phyloP scores from a whole-genome alignment of 2,329 filamentous ascomycete species.

The Stemphylium vesicarium region DNA sequence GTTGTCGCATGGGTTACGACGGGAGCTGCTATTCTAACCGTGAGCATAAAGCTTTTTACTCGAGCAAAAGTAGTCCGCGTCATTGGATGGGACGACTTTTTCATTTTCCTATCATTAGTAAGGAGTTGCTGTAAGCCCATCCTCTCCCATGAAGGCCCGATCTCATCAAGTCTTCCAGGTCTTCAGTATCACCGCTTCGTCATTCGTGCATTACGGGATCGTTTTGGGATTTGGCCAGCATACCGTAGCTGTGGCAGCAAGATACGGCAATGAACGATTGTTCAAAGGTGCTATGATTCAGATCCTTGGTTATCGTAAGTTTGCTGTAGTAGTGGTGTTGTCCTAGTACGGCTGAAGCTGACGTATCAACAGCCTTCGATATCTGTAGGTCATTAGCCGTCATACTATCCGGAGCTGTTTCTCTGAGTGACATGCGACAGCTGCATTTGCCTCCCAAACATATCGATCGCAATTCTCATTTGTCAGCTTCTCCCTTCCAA shows the following conservation, averaged over 20 bases:
- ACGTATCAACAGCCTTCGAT: neutral
- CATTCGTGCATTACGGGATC: slow-evolving; percentile 10
- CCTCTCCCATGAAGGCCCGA: too few species aligned
- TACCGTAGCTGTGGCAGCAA: neutral
- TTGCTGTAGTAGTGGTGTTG: neutral
- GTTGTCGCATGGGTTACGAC: slow-evolving; percentile 15
- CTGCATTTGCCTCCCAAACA: neutral
- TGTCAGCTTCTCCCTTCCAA: neutral
- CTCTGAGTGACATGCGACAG: neutral
- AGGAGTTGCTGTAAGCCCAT: too few species aligned
- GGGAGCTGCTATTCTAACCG: slow-evolving; percentile 6
- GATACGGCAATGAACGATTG: slow-evolving; percentile 6
- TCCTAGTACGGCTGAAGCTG: neutral
- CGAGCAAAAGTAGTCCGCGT: slow-evolving; percentile 5
- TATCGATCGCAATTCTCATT: neutral
- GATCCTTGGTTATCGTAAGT: slow-evolving; percentile 16
- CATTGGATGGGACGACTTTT: slow-evolving; percentile 18
- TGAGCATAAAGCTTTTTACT: slow-evolving; percentile 13
- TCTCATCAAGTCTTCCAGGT: neutral
- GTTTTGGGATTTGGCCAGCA: slow-evolving; percentile 13
- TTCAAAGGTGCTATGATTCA: slow-evolving; percentile 11
- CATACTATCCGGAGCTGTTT: neutral
- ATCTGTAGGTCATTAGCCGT: neutral
- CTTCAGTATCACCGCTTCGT: slow-evolving; percentile 10
- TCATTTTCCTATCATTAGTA: slow-evolving; percentile 16